phyloP scores from a whole-genome alignment of 371 early-diverging fungal species.

The Mucor irregularis region DNA sequence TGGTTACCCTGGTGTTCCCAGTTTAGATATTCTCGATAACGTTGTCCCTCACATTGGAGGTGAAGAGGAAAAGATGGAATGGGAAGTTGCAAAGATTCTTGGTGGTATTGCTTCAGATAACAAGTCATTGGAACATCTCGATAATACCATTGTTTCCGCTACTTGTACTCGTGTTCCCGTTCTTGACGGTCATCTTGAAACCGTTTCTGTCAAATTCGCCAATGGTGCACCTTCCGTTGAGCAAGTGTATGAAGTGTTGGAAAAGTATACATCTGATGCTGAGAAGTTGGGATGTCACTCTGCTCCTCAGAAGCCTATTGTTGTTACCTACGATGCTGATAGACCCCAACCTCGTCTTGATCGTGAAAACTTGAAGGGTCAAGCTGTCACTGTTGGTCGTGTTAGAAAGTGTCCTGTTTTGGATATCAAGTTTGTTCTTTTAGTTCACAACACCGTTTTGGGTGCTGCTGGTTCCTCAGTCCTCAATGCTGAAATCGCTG shows the following conservation, averaged over 20 bases:
- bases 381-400: conserved; percentile 90
- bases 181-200: conserved; percentile 92
- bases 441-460: conserved; percentile 94
- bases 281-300: conserved; percentile 74
- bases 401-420: conserved; percentile 82
- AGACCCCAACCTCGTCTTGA: conserved; percentile 96
- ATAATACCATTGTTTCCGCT: conserved; percentile 79
- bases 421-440: conserved; percentile 86
- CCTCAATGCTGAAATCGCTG: conserved; percentile 93
- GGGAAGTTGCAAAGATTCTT: conserved; percentile 90
- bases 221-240: conserved; percentile 57
- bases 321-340: conserved; percentile 71
- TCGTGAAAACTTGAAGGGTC: conserved; percentile 80
- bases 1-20: conserved; percentile 95
- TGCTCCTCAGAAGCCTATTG: conserved; percentile 81
- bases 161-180: conserved; percentile 96
- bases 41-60: conserved; percentile 94
- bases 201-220: conserved; percentile 86
- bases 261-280: conserved; percentile 75
- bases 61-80: conserved; percentile 97
- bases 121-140: conserved; percentile 49
- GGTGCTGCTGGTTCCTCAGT: conserved; percentile 96
- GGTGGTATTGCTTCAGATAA: conserved; percentile 62
- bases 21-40: conserved; percentile 93
- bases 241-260: conserved; percentile 69